Evolutionary conservation across 305 asterid genomes (phyloP).

Genomic region (Rubia peregrina): DNA sequence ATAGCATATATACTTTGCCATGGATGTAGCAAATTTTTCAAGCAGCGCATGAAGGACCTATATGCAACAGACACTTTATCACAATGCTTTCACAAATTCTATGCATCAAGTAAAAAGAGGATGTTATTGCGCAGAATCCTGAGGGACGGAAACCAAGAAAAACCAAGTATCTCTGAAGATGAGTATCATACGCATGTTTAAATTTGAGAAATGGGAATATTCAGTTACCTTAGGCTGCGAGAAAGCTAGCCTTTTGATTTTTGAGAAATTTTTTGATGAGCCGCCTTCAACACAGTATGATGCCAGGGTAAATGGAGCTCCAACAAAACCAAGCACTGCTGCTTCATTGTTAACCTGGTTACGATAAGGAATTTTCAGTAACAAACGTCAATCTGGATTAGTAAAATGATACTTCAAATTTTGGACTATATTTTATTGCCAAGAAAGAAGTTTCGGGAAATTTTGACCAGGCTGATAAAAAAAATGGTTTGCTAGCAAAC

Average conservation of each 20-base stretch:
- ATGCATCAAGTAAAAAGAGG: background rate
- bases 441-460: background rate
- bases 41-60: constrained; percentile 88
- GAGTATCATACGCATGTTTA: background rate
- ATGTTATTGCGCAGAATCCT: background rate
- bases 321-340: constrained; percentile 92
- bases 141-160: background rate
- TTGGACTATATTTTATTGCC: background rate
- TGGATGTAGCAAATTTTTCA: constrained; percentile 80
- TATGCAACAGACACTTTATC: background rate
- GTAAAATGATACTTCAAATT: no score
- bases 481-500: background rate
- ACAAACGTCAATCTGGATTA: background rate
- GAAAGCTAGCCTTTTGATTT: constrained; percentile 84
- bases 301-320: constrained; percentile 98
- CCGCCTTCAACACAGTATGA: constrained; percentile 97
- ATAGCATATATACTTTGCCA: constrained; percentile 77
- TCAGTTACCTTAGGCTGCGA: constrained; percentile 75
- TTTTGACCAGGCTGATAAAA: background rate
- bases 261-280: constrained; percentile 90
- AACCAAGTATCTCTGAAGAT: background rate
- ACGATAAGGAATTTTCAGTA: constrained; percentile 8
- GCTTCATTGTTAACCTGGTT: constrained; percentile 81
- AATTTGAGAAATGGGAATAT: background rate
- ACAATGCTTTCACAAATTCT: background rate